Evolutionary conservation across 768 basidiomycete species (phyloP), one percentile per base, ranked within the genome.

Genomic region (Sarcodon aspratus): DNA sequence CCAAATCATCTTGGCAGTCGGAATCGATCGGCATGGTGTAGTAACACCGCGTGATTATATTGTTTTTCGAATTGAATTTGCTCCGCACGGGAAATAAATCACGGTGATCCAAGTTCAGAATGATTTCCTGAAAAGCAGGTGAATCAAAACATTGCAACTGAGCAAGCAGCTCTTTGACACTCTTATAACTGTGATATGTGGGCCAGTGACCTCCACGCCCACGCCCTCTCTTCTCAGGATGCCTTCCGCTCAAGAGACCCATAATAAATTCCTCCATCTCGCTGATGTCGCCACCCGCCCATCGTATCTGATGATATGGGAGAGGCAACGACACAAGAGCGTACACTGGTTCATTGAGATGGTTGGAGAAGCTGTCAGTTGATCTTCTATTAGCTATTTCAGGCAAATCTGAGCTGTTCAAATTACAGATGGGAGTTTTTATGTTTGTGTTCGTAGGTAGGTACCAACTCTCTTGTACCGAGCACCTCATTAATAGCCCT

Each of bases 321-420:
- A 61, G 50, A 54, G 57, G 4, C 45, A 51, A 7, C 54, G 60
- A 45, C 66, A 64, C 60, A 54, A 59, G 13, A 52, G 57, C 35
- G 57, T 57, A 7, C 61, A 61, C 38, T 61, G 59, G 59, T 47
- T 64, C 33, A 57, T 62, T 11, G 65, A 68, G 52, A 56, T 57
- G 45, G 47, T 62, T 17, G 65, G 62, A 2, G 66, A 67, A 48
- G 48, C 52, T 3, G 59, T 66, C 51, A 50, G 61, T 56, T 12
- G 21, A 43, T 48, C 31, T 38, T 17, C 21, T 33, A 9, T 34
- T 33, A 15, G 4, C 2, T 46, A 13, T 18, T 33, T 36, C 27
- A 33, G 13, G 36, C 18, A 35, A 34, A 45, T 18, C 32, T 36
- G 33, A 13, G 42, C 8, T 31, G n/a, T 44, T 46, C 35, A 44